Conservation (phyloP, 1,139 yeast genomes). For the Hansenula sp. region DNA sequence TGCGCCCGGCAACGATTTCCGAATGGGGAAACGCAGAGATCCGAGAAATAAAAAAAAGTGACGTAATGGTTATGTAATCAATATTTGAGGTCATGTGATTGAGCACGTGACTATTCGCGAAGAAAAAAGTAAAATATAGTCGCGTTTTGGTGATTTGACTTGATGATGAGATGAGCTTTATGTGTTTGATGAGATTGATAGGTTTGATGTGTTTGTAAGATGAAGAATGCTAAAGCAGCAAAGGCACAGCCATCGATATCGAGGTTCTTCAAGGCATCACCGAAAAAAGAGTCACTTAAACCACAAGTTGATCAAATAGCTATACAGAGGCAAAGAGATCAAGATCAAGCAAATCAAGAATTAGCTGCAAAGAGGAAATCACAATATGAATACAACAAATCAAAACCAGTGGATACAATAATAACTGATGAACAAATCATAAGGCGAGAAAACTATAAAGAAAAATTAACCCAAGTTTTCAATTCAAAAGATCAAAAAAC, state of each 20-base stretch:
- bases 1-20: too few species aligned
- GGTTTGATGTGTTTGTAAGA: background rate
- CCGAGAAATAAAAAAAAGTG: too few species aligned
- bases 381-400: background rate
- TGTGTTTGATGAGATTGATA: background rate
- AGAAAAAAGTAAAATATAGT: too few species aligned
- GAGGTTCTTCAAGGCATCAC: constrained; percentile 6
- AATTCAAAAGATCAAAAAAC: background rate
- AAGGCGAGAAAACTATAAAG: constrained; percentile 3
- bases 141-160: too few species aligned
- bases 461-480: constrained; percentile 6
- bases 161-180: too few species aligned
- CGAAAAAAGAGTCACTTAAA: background rate
- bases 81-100: too few species aligned
- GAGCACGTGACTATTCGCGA: too few species aligned
- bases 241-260: constrained; percentile 8
- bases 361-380: background rate
- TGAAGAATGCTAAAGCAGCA: constrained; percentile 1
- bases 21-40: too few species aligned
- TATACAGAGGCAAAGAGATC: too few species aligned
- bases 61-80: too few species aligned
- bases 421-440: constrained; percentile 1
- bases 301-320: background rate
- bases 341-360: background rate
- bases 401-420: background rate